phyloP scores from a whole-genome alignment of 352 stramenopile species.

The Globisporangium paroecandrum region DNA sequence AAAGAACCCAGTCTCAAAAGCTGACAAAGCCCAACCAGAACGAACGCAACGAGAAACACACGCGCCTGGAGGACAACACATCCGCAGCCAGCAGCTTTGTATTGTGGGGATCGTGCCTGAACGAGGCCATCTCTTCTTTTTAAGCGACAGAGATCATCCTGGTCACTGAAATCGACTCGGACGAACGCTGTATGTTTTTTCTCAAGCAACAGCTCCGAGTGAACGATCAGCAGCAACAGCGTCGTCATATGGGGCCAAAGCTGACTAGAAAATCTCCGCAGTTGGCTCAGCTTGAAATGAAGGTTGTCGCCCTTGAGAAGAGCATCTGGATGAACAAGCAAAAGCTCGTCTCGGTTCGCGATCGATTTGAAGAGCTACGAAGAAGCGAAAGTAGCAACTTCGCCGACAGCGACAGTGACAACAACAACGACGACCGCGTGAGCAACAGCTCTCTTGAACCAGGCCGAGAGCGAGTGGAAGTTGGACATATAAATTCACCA shows the following conservation, averaged over 20 bases:
- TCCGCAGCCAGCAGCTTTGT: background rate
- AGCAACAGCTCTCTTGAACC: background rate
- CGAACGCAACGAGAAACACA: background rate
- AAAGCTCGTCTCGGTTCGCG: slow-evolving; percentile 1
- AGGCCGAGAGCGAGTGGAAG: background rate
- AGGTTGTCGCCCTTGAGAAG: slow-evolving; percentile 4
- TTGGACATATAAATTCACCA: background rate
- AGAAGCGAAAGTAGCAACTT: background rate
- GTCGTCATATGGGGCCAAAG: background rate
- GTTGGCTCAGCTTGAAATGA: background rate
- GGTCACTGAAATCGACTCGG: slow-evolving; percentile 35
- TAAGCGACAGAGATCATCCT: slow-evolving; percentile 35
- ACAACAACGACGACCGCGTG: background rate
- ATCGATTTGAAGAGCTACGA: background rate
- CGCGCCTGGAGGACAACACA: background rate
- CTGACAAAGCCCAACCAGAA: background rate
- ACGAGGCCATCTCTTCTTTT: slow-evolving; percentile 25
- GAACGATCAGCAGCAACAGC: background rate
- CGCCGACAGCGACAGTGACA: background rate
- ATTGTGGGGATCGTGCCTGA: background rate
- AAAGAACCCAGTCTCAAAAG: background rate
- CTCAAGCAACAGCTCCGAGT: slow-evolving; percentile 25
- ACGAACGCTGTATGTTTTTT: slow-evolving; percentile 30
- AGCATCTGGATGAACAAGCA: background rate
- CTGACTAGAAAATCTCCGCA: background rate